Conservation (phyloP, 164 flowering plant species). For the Tetracentron sinense region DNA sequence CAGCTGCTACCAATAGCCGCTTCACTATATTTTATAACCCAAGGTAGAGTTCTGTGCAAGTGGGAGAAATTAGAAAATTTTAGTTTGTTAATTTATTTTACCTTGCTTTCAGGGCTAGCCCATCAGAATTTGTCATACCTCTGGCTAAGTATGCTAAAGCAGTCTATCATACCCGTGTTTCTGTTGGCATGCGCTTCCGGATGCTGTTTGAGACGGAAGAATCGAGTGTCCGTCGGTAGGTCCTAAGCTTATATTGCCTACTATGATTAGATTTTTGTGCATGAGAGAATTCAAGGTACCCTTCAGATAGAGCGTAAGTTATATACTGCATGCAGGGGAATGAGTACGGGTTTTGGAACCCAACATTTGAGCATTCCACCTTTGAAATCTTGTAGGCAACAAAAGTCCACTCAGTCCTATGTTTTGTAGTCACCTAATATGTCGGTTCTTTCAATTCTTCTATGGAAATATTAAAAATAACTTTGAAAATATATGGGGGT, state of each 20-base stretch:
- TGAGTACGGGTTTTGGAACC: too few species aligned
- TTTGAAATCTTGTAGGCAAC: too few species aligned
- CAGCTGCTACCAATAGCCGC: conserved; percentile 88
- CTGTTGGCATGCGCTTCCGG: conserved; percentile 95
- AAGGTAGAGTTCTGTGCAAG: conserved; percentile 38
- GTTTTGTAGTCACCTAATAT: too few species aligned
- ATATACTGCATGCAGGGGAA: too few species aligned
- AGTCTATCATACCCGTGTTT: conserved; percentile 83
- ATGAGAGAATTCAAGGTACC: background rate
- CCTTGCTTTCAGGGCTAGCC: conserved; percentile 69
- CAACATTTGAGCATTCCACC: too few species aligned
- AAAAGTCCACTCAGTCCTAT: too few species aligned
- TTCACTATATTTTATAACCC: conserved; percentile 91
- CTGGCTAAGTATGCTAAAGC: conserved; percentile 76
- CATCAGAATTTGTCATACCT: conserved; percentile 87
- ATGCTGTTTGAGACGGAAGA: conserved; percentile 95
- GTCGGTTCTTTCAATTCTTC: too few species aligned
- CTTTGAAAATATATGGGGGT: too few species aligned
- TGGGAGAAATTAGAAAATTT: background rate
- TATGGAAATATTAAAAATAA: too few species aligned
- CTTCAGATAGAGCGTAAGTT: too few species aligned
- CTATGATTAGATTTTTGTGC: background rate
- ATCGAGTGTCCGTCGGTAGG: conserved; percentile 87
- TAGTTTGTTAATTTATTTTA: conserved; percentile 4
- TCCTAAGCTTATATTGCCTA: background rate